Conservation (phyloP, 1,139 yeast genomes). For the Saccharomyces hybrid region DNA sequence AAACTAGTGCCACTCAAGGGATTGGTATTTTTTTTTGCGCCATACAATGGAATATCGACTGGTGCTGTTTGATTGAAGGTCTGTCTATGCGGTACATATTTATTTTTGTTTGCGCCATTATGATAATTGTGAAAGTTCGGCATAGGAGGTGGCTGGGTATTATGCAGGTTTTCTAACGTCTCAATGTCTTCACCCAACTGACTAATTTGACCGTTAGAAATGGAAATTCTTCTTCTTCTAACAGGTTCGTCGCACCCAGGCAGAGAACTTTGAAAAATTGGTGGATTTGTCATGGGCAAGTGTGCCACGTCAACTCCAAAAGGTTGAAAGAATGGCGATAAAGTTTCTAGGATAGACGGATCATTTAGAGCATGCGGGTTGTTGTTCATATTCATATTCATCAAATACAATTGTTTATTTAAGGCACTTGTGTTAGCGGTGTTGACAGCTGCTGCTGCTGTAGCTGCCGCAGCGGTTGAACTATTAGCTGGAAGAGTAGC, state of each 20-base stretch:
- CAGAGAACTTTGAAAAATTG: slow-evolving; percentile 51
- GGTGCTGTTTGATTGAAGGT: not conserved
- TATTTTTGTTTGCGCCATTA: slow-evolving; percentile 3
- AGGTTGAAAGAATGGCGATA: slow-evolving; percentile 36
- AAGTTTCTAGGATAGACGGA: slow-evolving; percentile 34
- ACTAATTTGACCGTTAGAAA: slow-evolving; percentile 76
- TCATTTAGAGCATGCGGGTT: slow-evolving; percentile 22
- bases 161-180: slow-evolving; percentile 28
- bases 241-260: slow-evolving; percentile 33
- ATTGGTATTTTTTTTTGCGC: not conserved
- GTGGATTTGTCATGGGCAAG: slow-evolving; percentile 61
- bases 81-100: not conserved
- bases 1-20: not conserved
- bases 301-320: slow-evolving; percentile 37
- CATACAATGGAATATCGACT: not conserved
- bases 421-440: not conserved
- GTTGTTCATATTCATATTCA: slow-evolving; percentile 5
- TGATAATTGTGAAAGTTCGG: slow-evolving; percentile 13
- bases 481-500: too few relatives aligned
- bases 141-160: slow-evolving; percentile 34
- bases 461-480: too few relatives aligned
- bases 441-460: not conserved
- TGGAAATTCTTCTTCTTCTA: slow-evolving; percentile 57
- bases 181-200: slow-evolving; percentile 42
- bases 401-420: not conserved